A percentile compares a stretch with the other conserved stretches of the same genome.
Evolutionary conservation across 2,329 filamentous ascomycete species (phyloP).

Genomic region (Pyricularia sp.): DNA sequence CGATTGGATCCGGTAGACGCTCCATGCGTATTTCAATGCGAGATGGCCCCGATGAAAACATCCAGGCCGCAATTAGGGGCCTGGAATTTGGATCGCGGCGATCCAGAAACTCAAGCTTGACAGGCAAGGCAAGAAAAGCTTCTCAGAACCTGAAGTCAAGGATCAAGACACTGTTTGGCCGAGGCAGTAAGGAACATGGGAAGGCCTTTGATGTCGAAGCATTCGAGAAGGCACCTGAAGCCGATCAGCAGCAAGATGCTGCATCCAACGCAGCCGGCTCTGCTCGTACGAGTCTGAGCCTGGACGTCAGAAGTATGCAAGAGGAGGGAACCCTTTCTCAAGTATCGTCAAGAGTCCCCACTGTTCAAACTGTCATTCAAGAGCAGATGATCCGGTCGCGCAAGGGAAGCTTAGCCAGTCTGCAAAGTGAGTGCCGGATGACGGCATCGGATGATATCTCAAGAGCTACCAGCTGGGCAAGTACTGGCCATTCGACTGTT

Average conservation of each 20-base stretch:
- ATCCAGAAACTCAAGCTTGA: slow-evolving; percentile 28
- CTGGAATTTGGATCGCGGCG: not conserved
- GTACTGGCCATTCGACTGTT: slow-evolving; percentile 49
- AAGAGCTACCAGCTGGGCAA: slow-evolving; percentile 65
- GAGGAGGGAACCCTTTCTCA: not conserved
- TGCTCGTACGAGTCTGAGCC: not conserved
- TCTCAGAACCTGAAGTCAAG: slow-evolving; percentile 53
- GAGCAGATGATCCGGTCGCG: slow-evolving; percentile 39
- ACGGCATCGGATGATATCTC: slow-evolving; percentile 41
- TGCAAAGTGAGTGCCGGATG: slow-evolving; percentile 26
- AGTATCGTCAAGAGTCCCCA: slow-evolving; percentile 34
- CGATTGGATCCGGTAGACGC: slow-evolving; percentile 6
- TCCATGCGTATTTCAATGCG: not conserved
- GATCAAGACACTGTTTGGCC: slow-evolving; percentile 36
- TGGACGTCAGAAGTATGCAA: not conserved
- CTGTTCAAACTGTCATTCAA: slow-evolving; percentile 36
- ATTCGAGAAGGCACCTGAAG: slow-evolving; percentile 7
- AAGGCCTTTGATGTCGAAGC: not conserved
- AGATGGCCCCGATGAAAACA: slow-evolving; percentile 6
- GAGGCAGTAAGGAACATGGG: not conserved
- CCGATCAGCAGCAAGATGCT: slow-evolving; percentile 7
- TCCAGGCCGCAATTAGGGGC: not conserved
- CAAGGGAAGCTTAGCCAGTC: slow-evolving; percentile 44
- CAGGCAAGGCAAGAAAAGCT: slow-evolving; percentile 48
- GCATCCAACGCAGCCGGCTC: not conserved